These are phyloP conservation scores for Lagerstroemia speciosa DNA, from an alignment of 345 rosid species.

Conservation along the genomic window DNA sequence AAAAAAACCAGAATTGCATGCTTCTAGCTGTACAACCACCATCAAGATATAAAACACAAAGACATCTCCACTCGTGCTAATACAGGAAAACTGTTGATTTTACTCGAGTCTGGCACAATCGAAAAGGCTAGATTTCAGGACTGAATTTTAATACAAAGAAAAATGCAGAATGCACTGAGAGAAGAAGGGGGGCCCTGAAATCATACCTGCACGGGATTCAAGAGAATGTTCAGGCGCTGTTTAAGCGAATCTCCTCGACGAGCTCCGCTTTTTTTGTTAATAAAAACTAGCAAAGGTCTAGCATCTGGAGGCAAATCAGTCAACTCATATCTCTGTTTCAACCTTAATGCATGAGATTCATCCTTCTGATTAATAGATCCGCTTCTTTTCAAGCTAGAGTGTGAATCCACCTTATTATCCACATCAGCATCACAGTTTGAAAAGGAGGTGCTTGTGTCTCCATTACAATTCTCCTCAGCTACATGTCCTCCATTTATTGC, in stretches of 20 bases:
- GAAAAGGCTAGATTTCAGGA: not conserved
- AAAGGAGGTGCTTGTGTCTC: slow-evolving; percentile 22
- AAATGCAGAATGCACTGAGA: not conserved
- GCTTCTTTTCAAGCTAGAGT: slow-evolving; percentile 28
- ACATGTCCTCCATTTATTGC: slow-evolving; percentile 33
- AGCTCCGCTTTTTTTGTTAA: slow-evolving; percentile 89
- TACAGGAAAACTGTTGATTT: not conserved
- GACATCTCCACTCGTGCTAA: not conserved
- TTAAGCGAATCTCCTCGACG: slow-evolving; percentile 66
- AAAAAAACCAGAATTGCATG: no score
- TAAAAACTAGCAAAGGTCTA: slow-evolving; percentile 78
- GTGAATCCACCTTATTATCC: slow-evolving; percentile 23
- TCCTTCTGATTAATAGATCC: slow-evolving; percentile 67
- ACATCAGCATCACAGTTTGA: slow-evolving; percentile 29
- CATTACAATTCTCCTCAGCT: slow-evolving; percentile 40
- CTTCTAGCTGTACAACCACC: not conserved
- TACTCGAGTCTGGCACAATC: not conserved
- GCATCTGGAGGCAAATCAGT: slow-evolving; percentile 70
- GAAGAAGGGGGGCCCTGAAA: not conserved
- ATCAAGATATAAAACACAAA: not conserved
- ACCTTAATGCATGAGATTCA: slow-evolving; percentile 50
- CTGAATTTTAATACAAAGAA: not conserved
- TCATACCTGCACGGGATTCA: slow-evolving; percentile 80
- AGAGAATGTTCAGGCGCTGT: slow-evolving; percentile 67
- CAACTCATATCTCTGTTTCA: slow-evolving; percentile 72